Percentiles rank a stretch among this genome's conserved stretches.
Conservation (phyloP, 768 basidiomycete genomes). For the Termitomyces sp. region DNA sequence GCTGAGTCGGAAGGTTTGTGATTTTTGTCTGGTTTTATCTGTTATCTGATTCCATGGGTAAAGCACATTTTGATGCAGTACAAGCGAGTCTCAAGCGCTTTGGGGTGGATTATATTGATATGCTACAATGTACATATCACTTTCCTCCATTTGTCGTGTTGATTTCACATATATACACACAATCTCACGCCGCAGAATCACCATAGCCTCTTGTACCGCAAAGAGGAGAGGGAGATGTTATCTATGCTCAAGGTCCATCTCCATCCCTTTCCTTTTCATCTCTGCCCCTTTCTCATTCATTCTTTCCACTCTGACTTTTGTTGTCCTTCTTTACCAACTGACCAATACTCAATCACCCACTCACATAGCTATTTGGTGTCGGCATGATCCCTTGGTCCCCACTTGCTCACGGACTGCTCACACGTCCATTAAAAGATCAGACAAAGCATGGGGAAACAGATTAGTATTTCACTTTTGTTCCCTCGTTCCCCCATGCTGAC, state of each 20-base stretch:
- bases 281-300: not conserved
- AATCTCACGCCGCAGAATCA: conserved; percentile 66
- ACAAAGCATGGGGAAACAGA: conserved; percentile 41
- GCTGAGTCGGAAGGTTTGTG: conserved; percentile 27
- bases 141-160: conserved; percentile 6
- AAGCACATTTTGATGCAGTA: conserved; percentile 74
- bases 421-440: conserved; percentile 37
- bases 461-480: conserved; percentile 21
- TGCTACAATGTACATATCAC: conserved; percentile 58
- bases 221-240: conserved; percentile 67
- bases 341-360: too few species aligned
- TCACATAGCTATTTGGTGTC: conserved; percentile 54
- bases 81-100: conserved; percentile 63
- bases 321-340: too few species aligned
- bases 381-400: conserved; percentile 64
- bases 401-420: conserved; percentile 48
- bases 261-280: not conserved
- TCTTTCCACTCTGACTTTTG: not conserved
- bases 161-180: conserved; percentile 26
- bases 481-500: not conserved
- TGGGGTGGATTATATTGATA: conserved; percentile 74
- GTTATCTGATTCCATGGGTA: not conserved
- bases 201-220: conserved; percentile 60
- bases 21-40: not conserved
- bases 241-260: conserved; percentile 48